Base-by-base conservation (phyloP, 192 early-diverging fungal genomes). In the Coemansia sp. region DNA sequence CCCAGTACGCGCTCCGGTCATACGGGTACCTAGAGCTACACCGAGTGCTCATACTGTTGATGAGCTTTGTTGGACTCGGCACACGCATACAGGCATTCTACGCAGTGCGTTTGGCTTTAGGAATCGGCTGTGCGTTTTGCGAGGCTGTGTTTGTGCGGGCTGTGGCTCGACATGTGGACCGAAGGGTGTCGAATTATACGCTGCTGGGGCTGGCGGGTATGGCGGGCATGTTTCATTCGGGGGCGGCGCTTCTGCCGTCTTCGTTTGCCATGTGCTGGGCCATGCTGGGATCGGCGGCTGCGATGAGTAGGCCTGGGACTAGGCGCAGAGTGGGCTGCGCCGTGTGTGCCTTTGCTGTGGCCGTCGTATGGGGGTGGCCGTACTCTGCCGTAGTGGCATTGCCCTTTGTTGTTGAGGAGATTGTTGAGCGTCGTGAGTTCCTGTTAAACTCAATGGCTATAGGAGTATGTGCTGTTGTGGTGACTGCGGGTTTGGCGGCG, bases 181-280 rank as follows among this genome's bases (percentile, higher is more conserved):
- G 87, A n/a, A 69, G 84, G 53, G 84, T 93, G 17, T 94, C 89
- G 8, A 86, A 88, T 2, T 91, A 90, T 69, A 70, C 90, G 13
- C 68, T 91, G 23, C 28, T 93, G 43, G 86, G 85, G 38, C 69
- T 93, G 49, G 49, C 89, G 5, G 80, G 87, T 30, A 87, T 89
- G 72, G 91, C 96, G 9, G 97, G 97, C 32, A 91, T 98, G 89
- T 96, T 89, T 74, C 92, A 93, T 61, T 78, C 95, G 9, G 86
- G 91, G 0, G 86, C 66, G 81, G 95, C 95, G 32, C 89, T 88
- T 72, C 79, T 99, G 35, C 97, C 97, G 0, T 95, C 95, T 11
- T 87, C 93, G 26, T 97, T 97, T 84, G 89, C 94, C 49, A 99
- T 98, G 97, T 91, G 88, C 66, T 74, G 86, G n/a, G 84, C 87